Conservation (phyloP, 108 stramenopile species). For the Cylindrotheca fusiformis region DNA sequence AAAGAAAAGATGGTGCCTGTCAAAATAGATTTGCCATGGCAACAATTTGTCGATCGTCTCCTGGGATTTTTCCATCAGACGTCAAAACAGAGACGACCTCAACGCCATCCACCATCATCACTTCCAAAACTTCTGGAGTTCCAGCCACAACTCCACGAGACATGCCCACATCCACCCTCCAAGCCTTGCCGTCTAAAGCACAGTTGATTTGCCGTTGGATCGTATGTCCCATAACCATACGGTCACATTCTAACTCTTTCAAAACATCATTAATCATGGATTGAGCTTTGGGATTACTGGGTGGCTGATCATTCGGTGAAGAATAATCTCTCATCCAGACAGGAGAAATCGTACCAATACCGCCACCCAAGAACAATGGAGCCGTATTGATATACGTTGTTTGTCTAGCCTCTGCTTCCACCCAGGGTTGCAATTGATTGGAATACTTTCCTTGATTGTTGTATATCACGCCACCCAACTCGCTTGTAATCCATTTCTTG, state of each 20-base stretch:
- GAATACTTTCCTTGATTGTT: constrained; percentile 7
- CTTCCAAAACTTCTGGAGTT: constrained; percentile 77
- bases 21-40: constrained; percentile 10
- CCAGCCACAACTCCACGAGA: constrained; percentile 55
- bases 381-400: constrained; percentile 25
- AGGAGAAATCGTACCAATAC: constrained; percentile 46
- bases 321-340: constrained; percentile 82
- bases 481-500: constrained; percentile 18
- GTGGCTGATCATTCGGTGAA: constrained; percentile 48
- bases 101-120: constrained; percentile 19
- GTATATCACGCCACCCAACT: not conserved
- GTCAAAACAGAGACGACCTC: constrained; percentile 26
- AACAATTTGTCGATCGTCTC: not conserved
- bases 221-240: constrained; percentile 86
- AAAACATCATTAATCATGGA: constrained; percentile 25
- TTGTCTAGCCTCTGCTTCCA: constrained; percentile 14
- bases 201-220: constrained; percentile 69
- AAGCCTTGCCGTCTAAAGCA: constrained; percentile 60
- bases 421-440: not conserved
- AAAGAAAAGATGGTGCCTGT: not conserved
- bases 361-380: constrained; percentile 65
- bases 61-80: constrained; percentile 7
- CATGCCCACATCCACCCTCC: constrained; percentile 76
- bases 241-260: constrained; percentile 25
- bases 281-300: constrained; percentile 22